A percentile compares a stretch with the other conserved stretches of the same genome.
These are phyloP conservation scores for Alternaria hordeiaustralica DNA, from an alignment of 2,329 filamentous ascomycete species.

Conservation along the genomic window DNA sequence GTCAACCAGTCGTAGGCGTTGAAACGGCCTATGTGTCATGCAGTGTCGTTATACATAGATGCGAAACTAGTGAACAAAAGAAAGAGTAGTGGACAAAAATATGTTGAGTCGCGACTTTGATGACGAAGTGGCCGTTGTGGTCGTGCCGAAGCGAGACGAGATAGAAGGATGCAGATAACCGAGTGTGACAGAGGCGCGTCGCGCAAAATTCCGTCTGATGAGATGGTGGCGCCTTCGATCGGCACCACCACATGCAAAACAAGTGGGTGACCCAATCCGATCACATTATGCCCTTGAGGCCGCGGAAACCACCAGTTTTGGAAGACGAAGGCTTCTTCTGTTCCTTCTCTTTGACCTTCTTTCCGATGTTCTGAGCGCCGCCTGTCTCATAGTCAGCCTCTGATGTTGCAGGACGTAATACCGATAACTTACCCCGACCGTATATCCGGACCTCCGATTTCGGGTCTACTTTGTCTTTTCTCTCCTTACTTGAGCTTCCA, in stretches of 20 bases:
- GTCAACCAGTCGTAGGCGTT: background rate
- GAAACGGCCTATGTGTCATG: background rate
- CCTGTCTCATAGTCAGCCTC: constrained; percentile 49
- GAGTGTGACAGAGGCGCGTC: constrained; percentile 1
- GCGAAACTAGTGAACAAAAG: background rate
- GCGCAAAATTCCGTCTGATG: background rate
- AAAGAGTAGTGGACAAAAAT: background rate
- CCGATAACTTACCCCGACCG: constrained; percentile 58
- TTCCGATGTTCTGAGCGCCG: constrained; percentile 62
- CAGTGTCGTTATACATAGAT: background rate
- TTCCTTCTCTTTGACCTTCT: constrained; percentile 59
- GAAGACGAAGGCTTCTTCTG: constrained; percentile 52
- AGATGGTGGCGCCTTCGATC: background rate
- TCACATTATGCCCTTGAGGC: constrained; percentile 49
- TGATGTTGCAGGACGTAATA: constrained; percentile 16
- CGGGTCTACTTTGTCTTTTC: constrained; percentile 55
- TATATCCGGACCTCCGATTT: constrained; percentile 60
- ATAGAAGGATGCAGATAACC: background rate
- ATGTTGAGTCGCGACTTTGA: background rate
- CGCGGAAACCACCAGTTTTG: constrained; percentile 49
- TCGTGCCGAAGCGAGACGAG: background rate
- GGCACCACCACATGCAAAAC: background rate
- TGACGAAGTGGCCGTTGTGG: background rate
- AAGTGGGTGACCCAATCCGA: background rate
- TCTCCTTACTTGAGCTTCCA: constrained; percentile 42